Conservation (phyloP, 805 yeast species). For the Saccharomycopsis sp. region DNA sequence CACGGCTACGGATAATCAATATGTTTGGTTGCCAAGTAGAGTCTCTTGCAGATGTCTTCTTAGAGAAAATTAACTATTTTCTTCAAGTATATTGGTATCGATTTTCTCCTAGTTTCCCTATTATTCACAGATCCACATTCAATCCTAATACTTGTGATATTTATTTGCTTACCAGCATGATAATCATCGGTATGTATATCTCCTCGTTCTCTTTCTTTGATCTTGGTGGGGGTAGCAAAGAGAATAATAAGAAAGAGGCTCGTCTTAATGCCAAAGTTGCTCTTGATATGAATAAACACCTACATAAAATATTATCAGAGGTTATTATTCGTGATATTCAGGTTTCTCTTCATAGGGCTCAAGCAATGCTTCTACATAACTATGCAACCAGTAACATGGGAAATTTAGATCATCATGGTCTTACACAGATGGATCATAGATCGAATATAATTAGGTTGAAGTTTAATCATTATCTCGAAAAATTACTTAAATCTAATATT, state of each 20-base stretch:
- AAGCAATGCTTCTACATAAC: constrained; percentile 12
- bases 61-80: constrained; percentile 11
- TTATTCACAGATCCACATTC: constrained; percentile 17
- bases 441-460: constrained; percentile 13
- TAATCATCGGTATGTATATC: constrained; percentile 15
- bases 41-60: constrained; percentile 1
- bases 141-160: constrained; percentile 13
- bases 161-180: constrained; percentile 13
- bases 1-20: constrained; percentile 5
- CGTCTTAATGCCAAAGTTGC: neutral
- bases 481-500: constrained; percentile 8
- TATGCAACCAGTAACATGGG: constrained; percentile 15
- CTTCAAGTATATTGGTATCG: constrained; percentile 16
- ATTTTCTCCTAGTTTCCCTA: constrained; percentile 17
- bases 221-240: constrained; percentile 4
- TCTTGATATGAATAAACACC: constrained; percentile 5
- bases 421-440: constrained; percentile 18
- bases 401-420: constrained; percentile 7
- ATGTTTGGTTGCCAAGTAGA: neutral
- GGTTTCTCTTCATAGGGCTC: constrained; percentile 8
- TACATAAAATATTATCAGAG: constrained; percentile 3
- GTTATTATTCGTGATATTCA: constrained; percentile 7
- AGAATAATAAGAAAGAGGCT: neutral
- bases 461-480: constrained; percentile 12
- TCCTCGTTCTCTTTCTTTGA: neutral